Evolutionary conservation across 371 early-diverging fungal species (phyloP).

Genomic region (Rhizomucor pusillus): DNA sequence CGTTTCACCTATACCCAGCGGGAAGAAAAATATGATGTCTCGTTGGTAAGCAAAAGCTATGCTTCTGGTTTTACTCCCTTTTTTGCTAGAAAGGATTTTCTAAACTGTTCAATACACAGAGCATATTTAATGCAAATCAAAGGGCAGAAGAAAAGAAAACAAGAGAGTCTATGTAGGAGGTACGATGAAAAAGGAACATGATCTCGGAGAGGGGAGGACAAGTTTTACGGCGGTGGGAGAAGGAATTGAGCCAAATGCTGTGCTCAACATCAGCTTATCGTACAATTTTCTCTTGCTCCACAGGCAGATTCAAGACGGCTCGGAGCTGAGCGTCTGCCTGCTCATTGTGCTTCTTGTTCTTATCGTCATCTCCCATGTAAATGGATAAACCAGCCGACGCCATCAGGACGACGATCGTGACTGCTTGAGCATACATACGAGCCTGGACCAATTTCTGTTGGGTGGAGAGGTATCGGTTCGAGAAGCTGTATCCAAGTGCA

Average conservation of each 20-base stretch:
- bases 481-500: constrained; percentile 63
- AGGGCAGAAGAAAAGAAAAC: too few relatives aligned
- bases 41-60: too few relatives aligned
- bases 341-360: constrained; percentile 21
- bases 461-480: constrained; percentile 62
- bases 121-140: too few relatives aligned
- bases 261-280: not conserved
- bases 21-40: too few relatives aligned
- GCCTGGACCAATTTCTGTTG: constrained; percentile 78
- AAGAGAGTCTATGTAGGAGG: too few relatives aligned
- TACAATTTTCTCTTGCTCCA: constrained; percentile 16
- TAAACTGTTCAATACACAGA: too few relatives aligned
- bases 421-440: constrained; percentile 67
- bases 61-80: too few relatives aligned
- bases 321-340: constrained; percentile 43
- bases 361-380: constrained; percentile 34
- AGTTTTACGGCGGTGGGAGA: not conserved
- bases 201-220: not conserved
- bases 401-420: constrained; percentile 49
- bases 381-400: constrained; percentile 50
- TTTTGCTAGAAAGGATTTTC: too few relatives aligned
- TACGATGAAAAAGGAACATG: too few relatives aligned
- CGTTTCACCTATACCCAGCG: too few relatives aligned
- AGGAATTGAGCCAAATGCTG: not conserved
- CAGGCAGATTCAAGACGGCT: constrained; percentile 44